Conservation (phyloP, 2,329 filamentous ascomycete species). For the Penicillium sp. region DNA sequence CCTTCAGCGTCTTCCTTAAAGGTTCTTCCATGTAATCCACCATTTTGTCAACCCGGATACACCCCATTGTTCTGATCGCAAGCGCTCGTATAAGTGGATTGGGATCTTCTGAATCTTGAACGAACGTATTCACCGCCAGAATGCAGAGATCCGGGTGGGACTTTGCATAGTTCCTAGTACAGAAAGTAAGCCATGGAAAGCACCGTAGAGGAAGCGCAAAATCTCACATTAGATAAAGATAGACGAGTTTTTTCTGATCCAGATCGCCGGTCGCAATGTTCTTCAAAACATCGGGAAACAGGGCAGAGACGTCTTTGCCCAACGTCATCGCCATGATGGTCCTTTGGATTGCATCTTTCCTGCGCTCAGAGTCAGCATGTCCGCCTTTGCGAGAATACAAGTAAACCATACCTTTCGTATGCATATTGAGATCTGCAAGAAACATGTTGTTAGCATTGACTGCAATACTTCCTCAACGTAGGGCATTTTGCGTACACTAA, state of each 20-base stretch:
- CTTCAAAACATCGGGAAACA: conserved; percentile 97
- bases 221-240: conserved; percentile 89
- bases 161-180: conserved; percentile 91
- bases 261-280: conserved; percentile 94
- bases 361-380: conserved; percentile 32
- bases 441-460: conserved; percentile 28
- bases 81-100: conserved; percentile 93
- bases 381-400: not conserved
- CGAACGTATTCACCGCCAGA: conserved; percentile 97
- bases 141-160: conserved; percentile 98
- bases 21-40: conserved; percentile 99
- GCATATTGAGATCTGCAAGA: conserved; percentile 83
- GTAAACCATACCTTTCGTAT: conserved; percentile 68
- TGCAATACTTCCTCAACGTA: not conserved
- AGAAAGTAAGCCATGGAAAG: conserved; percentile 1
- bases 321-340: conserved; percentile 99
- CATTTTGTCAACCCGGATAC: conserved; percentile 98
- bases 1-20: conserved; percentile 86
- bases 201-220: not conserved
- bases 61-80: conserved; percentile 97
- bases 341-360: conserved; percentile 98
- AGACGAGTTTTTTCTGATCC: conserved; percentile 99
- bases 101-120: conserved; percentile 97
- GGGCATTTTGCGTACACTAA: conserved; percentile 56
- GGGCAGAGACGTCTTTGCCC: conserved; percentile 93